Percentiles rank a stretch among this genome's conserved stretches.
These are phyloP conservation scores for Aspergillus awamori DNA, from an alignment of 2,329 filamentous ascomycete species.

Conservation along the genomic window DNA sequence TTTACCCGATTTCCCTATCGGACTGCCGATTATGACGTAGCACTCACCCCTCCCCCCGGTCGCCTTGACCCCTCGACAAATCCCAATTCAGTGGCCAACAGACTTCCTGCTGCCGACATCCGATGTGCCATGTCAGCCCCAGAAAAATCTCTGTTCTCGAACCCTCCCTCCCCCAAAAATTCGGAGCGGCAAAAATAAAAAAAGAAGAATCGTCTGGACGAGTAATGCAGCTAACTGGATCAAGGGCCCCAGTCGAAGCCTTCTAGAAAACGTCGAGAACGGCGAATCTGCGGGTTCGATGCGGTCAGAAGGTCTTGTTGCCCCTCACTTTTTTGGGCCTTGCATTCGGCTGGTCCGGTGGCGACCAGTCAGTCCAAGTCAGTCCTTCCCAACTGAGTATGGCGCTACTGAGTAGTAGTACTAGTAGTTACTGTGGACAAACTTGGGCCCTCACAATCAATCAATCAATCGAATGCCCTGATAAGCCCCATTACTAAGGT, in stretches of 20 bases:
- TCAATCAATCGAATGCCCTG: background rate
- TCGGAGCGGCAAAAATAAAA: background rate
- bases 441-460: background rate
- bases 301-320: slow-evolving; percentile 11
- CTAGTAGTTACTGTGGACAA: no score
- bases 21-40: slow-evolving; percentile 18
- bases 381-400: slow-evolving; percentile 5
- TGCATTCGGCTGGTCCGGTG: slow-evolving; percentile 13
- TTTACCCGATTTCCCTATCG: slow-evolving; percentile 14
- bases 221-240: slow-evolving; percentile 19
- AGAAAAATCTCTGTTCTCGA: slow-evolving; percentile 5
- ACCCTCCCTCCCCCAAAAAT: background rate
- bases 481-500: slow-evolving; percentile 9
- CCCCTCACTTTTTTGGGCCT: slow-evolving; percentile 9
- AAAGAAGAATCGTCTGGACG: slow-evolving; percentile 9
- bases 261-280: slow-evolving; percentile 44
- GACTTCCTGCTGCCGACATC: slow-evolving; percentile 2
- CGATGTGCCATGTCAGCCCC: background rate
- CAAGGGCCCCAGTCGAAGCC: slow-evolving; percentile 25
- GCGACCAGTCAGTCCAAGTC: background rate
- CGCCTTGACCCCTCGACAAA: background rate
- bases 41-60: background rate
- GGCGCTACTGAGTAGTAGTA: background rate
- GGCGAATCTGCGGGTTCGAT: slow-evolving; percentile 19
- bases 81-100: background rate